Evolutionary conservation across 1,284 basidiomycete species (phyloP).

Genomic region (Ceratobasidium theobromae): DNA sequence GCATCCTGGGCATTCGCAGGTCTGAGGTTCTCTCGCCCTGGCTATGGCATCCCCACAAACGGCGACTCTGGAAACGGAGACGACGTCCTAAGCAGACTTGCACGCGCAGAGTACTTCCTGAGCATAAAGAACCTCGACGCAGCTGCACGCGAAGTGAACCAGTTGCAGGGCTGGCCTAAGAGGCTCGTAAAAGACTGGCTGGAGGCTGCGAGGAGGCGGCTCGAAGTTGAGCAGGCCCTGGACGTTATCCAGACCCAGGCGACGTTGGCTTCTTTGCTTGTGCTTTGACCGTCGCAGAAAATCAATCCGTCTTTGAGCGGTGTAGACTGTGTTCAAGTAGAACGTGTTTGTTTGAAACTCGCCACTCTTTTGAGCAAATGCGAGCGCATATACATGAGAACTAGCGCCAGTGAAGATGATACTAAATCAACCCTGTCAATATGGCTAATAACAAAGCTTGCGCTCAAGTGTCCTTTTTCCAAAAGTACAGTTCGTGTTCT

Average conservation of each 20-base stretch:
- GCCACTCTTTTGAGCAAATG: background rate
- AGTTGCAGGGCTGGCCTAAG: slow-evolving; percentile 83
- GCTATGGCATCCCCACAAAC: background rate
- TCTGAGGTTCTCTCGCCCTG: slow-evolving; percentile 70
- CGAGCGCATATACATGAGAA: background rate
- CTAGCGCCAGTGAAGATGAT: no score
- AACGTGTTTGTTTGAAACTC: background rate
- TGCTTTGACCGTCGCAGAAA: slow-evolving; percentile 42
- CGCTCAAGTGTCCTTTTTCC: background rate
- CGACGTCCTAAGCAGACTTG: slow-evolving; percentile 84
- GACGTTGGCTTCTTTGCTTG: slow-evolving; percentile 55
- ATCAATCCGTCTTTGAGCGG: background rate
- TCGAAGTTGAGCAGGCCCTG: slow-evolving; percentile 93
- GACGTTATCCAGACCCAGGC: slow-evolving; percentile 86
- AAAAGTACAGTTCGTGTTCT: slow-evolving; percentile 53
- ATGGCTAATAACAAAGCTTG: background rate
- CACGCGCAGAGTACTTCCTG: slow-evolving; percentile 87
- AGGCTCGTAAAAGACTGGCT: slow-evolving; percentile 88
- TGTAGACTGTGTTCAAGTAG: background rate
- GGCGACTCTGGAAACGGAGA: slow-evolving; percentile 69
- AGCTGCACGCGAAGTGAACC: slow-evolving; percentile 90
- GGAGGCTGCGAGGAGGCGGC: slow-evolving; percentile 79
- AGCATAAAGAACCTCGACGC: slow-evolving; percentile 92
- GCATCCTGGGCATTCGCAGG: slow-evolving; percentile 75
- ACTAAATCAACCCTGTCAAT: no score